Evolutionary conservation across 371 early-diverging fungal species (phyloP).

Genomic region (Lichtheimia corymbifera): DNA sequence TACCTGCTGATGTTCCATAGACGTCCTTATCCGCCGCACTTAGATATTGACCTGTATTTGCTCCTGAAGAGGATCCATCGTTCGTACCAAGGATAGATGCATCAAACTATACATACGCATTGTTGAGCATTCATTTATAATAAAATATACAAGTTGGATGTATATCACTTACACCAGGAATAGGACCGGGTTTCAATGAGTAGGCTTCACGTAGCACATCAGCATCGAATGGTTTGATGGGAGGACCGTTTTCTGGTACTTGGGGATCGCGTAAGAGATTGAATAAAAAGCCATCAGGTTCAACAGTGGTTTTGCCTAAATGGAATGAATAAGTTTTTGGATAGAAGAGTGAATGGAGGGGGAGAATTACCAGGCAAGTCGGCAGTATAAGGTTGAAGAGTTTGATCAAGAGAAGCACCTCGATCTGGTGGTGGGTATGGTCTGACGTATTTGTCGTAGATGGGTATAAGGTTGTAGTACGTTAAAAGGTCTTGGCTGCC

Average conservation of each 20-base stretch:
- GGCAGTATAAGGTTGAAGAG: constrained; percentile 50
- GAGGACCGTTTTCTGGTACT: constrained; percentile 31
- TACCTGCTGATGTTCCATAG: constrained; percentile 15
- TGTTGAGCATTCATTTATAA: no score
- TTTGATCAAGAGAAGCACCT: constrained; percentile 43
- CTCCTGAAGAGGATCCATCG: constrained; percentile 29
- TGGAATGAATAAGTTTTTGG: neutral
- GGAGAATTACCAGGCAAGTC: constrained; percentile 55
- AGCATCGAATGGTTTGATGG: constrained; percentile 38
- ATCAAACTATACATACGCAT: constrained; percentile 55
- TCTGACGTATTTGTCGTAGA: constrained; percentile 59
- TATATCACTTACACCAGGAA: constrained; percentile 55
- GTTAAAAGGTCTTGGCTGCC: constrained; percentile 61
- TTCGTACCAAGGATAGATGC: constrained; percentile 55
- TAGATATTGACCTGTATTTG: constrained; percentile 14
- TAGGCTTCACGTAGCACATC: constrained; percentile 54
- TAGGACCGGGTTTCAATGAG: constrained; percentile 55
- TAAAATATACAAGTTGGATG: neutral
- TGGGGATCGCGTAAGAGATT: constrained; percentile 47
- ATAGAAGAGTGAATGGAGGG: neutral
- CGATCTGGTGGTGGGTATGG: constrained; percentile 47
- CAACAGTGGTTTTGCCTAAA: constrained; percentile 39
- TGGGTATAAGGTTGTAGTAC: constrained; percentile 55
- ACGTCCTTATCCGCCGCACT: constrained; percentile 7
- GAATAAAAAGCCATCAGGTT: constrained; percentile 44